These are phyloP conservation scores for Fraxinus paxiana DNA, from an alignment of 305 asterid genomes.

Conservation along the genomic window DNA sequence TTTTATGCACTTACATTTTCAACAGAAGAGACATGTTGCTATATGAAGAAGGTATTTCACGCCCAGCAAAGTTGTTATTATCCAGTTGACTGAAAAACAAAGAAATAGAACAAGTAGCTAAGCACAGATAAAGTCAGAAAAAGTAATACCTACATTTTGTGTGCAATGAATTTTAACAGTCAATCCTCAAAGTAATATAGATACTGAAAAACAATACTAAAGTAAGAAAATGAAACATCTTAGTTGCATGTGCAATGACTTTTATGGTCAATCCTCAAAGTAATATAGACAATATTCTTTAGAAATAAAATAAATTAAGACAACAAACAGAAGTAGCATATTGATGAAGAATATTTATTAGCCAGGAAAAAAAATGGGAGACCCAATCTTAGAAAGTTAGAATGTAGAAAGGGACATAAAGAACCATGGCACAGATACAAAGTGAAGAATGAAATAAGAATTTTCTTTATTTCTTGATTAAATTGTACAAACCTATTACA, in stretches of 20 bases:
- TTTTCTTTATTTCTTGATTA: not conserved
- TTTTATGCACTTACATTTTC: slow-evolving; percentile 67
- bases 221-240: not conserved
- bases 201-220: not conserved
- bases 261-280: not conserved
- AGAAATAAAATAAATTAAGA: not conserved
- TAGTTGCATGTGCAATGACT: not conserved
- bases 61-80: slow-evolving; percentile 80
- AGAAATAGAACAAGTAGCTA: slow-evolving; percentile 2
- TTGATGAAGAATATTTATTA: not conserved
- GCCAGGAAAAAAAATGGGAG: not conserved
- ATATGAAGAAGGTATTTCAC: slow-evolving; percentile 64
- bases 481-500: not conserved
- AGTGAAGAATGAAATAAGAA: not conserved
- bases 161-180: not conserved
- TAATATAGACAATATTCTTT: not conserved
- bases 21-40: slow-evolving; percentile 68
- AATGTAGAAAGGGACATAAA: not conserved
- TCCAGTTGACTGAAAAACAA: slow-evolving; percentile 76
- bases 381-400: not conserved
- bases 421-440: not conserved
- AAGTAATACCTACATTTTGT: not conserved
- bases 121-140: slow-evolving; percentile 14
- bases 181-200: not conserved
- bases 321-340: not conserved